phyloP scores from a whole-genome alignment of 2,329 filamentous ascomycete species.

The Myriangium duriaei region DNA sequence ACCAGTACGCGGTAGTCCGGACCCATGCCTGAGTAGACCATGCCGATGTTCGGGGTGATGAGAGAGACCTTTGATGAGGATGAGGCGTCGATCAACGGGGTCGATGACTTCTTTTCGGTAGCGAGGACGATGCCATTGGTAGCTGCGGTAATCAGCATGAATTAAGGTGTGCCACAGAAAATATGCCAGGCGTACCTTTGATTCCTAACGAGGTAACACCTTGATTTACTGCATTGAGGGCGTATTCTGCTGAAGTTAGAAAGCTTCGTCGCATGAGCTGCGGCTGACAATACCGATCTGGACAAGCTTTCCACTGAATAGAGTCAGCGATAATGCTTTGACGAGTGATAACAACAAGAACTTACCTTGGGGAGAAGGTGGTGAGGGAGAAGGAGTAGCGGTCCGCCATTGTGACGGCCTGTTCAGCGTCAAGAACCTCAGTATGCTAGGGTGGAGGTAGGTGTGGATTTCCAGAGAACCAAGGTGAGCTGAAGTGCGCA shows the following conservation, averaged over 20 bases:
- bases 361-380: conserved; percentile 97
- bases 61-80: conserved; percentile 95
- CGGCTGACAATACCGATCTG: conserved; percentile 64
- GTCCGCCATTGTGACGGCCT: conserved; percentile 64
- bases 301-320: conserved; percentile 82
- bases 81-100: conserved; percentile 85
- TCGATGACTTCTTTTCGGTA: conserved; percentile 98
- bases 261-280: too few relatives aligned
- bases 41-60: conserved; percentile 97
- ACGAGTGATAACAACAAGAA: conserved; percentile 12
- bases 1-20: conserved; percentile 96
- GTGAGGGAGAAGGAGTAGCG: conserved; percentile 98
- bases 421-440: conserved; percentile 8
- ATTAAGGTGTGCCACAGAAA: background rate
- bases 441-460: conserved; percentile 11
- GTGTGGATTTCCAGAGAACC: too few relatives aligned
- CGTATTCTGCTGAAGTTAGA: conserved; percentile 61
- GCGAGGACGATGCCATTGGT: conserved; percentile 98
- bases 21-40: conserved; percentile 99
- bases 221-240: conserved; percentile 96
- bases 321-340: conserved; percentile 31
- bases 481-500: too few relatives aligned
- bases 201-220: conserved; percentile 97
- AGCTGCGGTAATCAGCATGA: conserved; percentile 39
- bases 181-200: conserved; percentile 58